Conservation (phyloP, 2,329 filamentous ascomycete species). For the Aspergillus sp. region DNA sequence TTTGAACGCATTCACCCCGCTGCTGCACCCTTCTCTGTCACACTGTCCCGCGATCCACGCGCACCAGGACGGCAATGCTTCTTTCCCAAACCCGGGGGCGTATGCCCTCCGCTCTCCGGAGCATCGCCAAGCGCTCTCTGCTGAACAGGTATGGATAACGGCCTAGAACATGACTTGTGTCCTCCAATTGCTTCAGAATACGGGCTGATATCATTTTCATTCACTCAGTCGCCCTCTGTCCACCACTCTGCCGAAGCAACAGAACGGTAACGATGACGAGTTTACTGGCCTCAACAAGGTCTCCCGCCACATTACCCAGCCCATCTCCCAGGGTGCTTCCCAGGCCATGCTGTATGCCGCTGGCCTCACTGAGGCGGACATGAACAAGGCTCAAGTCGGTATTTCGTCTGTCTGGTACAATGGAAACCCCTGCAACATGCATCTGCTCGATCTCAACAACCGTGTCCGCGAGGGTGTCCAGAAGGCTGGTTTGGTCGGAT, state of each 20-base stretch:
- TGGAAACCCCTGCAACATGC: slow-evolving; percentile 99
- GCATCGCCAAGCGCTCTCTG: slow-evolving; percentile 20
- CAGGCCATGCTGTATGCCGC: slow-evolving; percentile 99
- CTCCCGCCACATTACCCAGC: slow-evolving; percentile 85
- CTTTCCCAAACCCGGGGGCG: slow-evolving; percentile 27
- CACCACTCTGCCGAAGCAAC: slow-evolving; percentile 50
- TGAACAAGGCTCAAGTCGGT: slow-evolving; percentile 95
- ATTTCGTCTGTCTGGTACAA: slow-evolving; percentile 98
- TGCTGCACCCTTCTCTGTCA: not conserved
- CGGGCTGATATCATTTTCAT: not conserved
- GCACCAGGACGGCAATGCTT: slow-evolving; percentile 10
- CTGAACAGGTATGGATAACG: slow-evolving; percentile 2
- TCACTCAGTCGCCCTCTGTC: slow-evolving; percentile 37
- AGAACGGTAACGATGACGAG: slow-evolving; percentile 47
- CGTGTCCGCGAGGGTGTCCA: slow-evolving; percentile 72
- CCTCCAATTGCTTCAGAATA: slow-evolving; percentile 1
- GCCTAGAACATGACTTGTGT: slow-evolving; percentile 5
- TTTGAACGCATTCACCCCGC: not conserved
- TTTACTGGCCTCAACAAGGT: slow-evolving; percentile 72
- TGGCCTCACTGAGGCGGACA: slow-evolving; percentile 79
- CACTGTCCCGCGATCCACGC: not conserved
- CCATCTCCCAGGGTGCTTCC: slow-evolving; percentile 95
- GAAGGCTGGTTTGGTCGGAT: slow-evolving; percentile 79
- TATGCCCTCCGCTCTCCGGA: slow-evolving; percentile 29
- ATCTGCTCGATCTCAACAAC: slow-evolving; percentile 85